Percentiles rank a stretch among this genome's conserved stretches.
These are phyloP conservation scores for Phytopythium kandeliae DNA, from an alignment of 352 stramenopile species.

Conservation along the genomic window DNA sequence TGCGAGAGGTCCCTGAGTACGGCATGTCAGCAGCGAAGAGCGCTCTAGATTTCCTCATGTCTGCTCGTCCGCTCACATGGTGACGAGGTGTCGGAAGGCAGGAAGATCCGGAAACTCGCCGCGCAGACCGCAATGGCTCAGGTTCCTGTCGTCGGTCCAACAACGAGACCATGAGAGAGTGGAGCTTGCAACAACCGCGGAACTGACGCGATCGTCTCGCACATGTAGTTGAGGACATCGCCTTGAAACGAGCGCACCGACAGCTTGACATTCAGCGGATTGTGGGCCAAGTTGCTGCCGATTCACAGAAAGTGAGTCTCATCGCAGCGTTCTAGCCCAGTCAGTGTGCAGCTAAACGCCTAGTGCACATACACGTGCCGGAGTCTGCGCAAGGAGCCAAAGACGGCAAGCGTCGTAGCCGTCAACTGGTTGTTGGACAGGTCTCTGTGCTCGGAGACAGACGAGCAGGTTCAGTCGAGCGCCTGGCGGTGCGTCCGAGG, in stretches of 20 bases:
- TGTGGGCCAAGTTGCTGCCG: constrained; percentile 41
- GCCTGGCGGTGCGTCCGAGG: no score
- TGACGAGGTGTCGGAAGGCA: constrained; percentile 5
- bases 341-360: neutral
- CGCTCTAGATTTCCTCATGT: constrained; percentile 31
- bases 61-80: neutral
- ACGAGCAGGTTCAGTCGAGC: no score
- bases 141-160: neutral
- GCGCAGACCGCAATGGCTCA: neutral
- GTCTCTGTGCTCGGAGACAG: constrained; percentile 17
- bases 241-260: constrained; percentile 32
- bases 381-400: constrained; percentile 30
- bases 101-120: constrained; percentile 1
- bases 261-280: constrained; percentile 31
- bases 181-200: no score
- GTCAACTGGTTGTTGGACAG: constrained; percentile 32
- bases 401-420: constrained; percentile 21
- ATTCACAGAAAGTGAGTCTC: neutral
- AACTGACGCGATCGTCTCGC: constrained; percentile 7
- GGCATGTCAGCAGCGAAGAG: neutral
- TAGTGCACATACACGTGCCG: constrained; percentile 23
- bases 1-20: constrained; percentile 42
- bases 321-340: neutral
- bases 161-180: neutral
- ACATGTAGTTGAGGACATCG: constrained; percentile 46